Evolutionary conservation across 2,329 filamentous ascomycete genomes (phyloP), one percentile per base, ranked within the genome.

Genomic region (Periconia digitata): DNA sequence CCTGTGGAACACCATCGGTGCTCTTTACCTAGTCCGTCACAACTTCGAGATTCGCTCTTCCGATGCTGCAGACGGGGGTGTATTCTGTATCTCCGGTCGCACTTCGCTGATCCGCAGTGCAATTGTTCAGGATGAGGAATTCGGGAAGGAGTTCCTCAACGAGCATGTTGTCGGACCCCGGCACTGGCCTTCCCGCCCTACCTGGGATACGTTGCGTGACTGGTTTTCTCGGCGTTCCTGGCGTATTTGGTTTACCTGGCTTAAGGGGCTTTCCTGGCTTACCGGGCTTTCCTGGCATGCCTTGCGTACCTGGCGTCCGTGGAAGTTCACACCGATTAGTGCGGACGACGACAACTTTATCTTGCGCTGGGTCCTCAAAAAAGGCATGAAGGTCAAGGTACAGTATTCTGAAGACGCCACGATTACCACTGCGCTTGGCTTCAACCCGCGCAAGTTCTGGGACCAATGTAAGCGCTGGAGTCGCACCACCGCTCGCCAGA

Each of bases 351-450:
- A 70, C 37, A 66, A 63, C 22, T 85, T 79, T 53, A 69, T 81
- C 21, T 84, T 81, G 0, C 73, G 82, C 7, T 79, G 74, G 53
- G 69, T 77, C 6, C 71, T 81, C 20, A 67, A 70, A 8, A 56
- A 73, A 3, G 73, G 72, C 6, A 81, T 73, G 72, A 66, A 72
- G 3, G 72, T 84, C 44, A 74, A 75, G 46, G 76, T 84, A 40
- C 82, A 85, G 58, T 75, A 76, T 47, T 72, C 70, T 3, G 52
- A 70, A 0, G 76, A 82, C 6, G 72, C 76, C 0, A 69, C 72
- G 0, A 72, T 85, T 29, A 69, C 74, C 20, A 85, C 81, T 0
- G 72, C 70, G 0, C 67, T 85, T 1, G 60, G 56, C 3, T 32
- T 17, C 3, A 43, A 49, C 16, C 50, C 43, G 0, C 50, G 55